phyloP scores from a whole-genome alignment of 257 asterid genomes.

The Scutellaria minor region DNA sequence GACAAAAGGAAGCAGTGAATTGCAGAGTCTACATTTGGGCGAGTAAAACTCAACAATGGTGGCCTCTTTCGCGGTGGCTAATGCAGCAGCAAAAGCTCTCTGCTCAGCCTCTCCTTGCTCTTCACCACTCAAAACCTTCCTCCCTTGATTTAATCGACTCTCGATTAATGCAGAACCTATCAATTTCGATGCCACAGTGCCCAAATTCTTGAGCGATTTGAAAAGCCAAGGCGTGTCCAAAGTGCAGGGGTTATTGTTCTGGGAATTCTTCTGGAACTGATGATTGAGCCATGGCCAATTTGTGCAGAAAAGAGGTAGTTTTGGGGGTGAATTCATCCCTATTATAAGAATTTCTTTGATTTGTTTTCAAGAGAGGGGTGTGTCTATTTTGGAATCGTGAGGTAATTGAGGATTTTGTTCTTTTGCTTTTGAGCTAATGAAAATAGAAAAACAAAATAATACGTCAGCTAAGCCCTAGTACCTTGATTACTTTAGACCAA shows the following conservation, averaged over 20 bases:
- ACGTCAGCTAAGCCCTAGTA: no score
- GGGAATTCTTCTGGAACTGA: constrained; percentile 35
- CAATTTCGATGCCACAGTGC: constrained; percentile 50
- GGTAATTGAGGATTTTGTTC: no score
- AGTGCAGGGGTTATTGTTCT: constrained; percentile 48
- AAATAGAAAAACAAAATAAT: no score
- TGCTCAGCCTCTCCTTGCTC: constrained; percentile 85
- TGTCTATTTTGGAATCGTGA: no score
- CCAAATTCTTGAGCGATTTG: constrained; percentile 57
- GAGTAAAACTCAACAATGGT: constrained; percentile 83
- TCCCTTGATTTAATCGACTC: constrained; percentile 22
- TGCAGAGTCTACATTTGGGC: constrained; percentile 82
- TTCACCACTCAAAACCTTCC: constrained; percentile 43
- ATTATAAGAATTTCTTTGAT: neutral
- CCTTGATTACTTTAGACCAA: no score
- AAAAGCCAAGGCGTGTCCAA: constrained; percentile 76
- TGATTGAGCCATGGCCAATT: constrained; percentile 75
- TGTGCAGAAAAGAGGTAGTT: constrained; percentile 58
- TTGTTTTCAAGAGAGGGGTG: no score
- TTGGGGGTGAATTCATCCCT: constrained; percentile 51
- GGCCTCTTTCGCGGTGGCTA: constrained; percentile 69
- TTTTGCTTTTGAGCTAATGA: no score
- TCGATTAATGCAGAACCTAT: constrained; percentile 41
- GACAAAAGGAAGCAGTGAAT: constrained; percentile 69
- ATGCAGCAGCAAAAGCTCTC: constrained; percentile 73